phyloP scores from a whole-genome alignment of 768 basidiomycete species.

The Lactarius pseudohatsudake region DNA sequence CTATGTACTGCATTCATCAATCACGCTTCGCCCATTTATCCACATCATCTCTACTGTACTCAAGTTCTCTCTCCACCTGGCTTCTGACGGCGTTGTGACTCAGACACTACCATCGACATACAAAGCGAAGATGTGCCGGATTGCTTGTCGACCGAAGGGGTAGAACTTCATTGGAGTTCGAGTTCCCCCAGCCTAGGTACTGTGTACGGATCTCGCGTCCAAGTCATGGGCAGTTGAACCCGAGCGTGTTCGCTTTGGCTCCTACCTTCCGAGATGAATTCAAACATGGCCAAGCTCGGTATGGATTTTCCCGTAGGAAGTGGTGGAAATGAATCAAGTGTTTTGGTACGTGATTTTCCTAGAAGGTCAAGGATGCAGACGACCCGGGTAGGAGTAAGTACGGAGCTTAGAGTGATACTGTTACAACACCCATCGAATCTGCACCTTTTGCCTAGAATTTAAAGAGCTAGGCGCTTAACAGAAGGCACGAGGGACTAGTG shows the following conservation, averaged over 20 bases:
- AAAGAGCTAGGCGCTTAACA: background rate
- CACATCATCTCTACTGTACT: background rate
- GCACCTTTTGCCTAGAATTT: background rate
- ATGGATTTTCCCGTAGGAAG: background rate
- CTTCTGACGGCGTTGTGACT: background rate
- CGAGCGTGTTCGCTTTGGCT: background rate
- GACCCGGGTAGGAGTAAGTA: background rate
- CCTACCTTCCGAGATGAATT: background rate
- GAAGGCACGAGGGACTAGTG: background rate
- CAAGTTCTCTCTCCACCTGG: background rate
- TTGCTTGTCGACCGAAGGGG: background rate
- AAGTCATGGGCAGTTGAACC: background rate
- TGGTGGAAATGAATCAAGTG: background rate
- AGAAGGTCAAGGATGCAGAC: background rate
- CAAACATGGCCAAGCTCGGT: background rate
- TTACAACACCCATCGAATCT: background rate
- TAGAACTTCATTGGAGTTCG: background rate
- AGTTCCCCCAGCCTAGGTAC: background rate
- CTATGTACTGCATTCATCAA: constrained; percentile 35
- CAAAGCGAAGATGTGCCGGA: background rate
- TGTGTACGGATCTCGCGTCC: background rate
- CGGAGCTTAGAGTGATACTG: background rate
- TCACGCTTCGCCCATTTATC: constrained; percentile 33
- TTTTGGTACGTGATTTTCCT: background rate
- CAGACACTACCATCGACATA: background rate